Evolutionary conservation across 129 eudicot genomes (phyloP).

Genomic region (Flaveria linearis): DNA sequence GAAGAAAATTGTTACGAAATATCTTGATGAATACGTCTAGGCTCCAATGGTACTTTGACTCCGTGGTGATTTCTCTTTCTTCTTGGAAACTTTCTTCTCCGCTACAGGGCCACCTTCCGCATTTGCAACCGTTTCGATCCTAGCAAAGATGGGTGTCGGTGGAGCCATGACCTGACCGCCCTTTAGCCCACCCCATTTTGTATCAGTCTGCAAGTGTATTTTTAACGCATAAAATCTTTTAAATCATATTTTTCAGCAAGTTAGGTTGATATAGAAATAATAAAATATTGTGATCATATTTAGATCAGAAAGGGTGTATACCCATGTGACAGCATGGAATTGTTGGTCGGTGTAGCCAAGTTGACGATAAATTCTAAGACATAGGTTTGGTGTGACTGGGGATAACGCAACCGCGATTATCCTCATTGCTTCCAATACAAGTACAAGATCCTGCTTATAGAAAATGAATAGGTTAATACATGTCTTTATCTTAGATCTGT

Average conservation of each 20-base stretch:
- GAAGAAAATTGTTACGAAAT: neutral
- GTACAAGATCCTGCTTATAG: constrained; percentile 69
- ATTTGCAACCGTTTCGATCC: constrained; percentile 50
- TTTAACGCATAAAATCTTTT: neutral
- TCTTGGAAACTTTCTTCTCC: constrained; percentile 55
- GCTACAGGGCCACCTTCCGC: constrained; percentile 32
- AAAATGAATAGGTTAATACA: neutral
- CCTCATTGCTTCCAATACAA: constrained; percentile 89
- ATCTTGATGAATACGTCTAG: constrained; percentile 22
- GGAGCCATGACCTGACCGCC: constrained; percentile 76
- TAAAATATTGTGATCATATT: neutral
- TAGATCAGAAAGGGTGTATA: constrained; percentile 27
- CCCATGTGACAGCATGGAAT: constrained; percentile 76
- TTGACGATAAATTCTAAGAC: constrained; percentile 71
- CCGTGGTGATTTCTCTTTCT: constrained; percentile 47
- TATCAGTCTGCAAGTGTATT: constrained; percentile 53
- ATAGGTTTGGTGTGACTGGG: constrained; percentile 72
- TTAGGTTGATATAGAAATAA: neutral
- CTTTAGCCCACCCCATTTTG: constrained; percentile 96
- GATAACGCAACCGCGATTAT: constrained; percentile 88
- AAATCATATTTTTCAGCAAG: neutral
- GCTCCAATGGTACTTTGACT: constrained; percentile 43
- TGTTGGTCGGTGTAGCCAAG: constrained; percentile 91
- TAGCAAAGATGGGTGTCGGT: constrained; percentile 78
- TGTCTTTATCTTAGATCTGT: neutral